Conservation (phyloP, 495 filamentous ascomycete species). For the Penicillium turbatum region DNA sequence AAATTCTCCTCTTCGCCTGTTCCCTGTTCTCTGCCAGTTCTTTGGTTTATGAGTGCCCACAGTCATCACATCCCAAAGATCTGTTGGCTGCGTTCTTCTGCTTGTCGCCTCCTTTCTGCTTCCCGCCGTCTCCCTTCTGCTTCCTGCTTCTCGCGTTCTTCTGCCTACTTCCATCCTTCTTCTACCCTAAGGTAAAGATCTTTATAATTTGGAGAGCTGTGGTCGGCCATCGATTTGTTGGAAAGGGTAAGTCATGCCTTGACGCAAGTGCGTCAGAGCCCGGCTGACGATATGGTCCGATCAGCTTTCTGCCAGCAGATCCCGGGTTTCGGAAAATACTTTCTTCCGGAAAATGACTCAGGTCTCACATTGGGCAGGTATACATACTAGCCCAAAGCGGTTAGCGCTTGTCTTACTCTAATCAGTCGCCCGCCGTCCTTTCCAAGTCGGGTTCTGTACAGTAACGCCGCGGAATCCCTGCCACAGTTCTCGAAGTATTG, state of each 20-base stretch:
- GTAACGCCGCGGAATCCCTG: neutral
- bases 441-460: neutral
- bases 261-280: neutral
- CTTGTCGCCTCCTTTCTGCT: constrained; percentile 5
- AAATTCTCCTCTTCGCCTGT: too few relatives aligned
- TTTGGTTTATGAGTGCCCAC: too few relatives aligned
- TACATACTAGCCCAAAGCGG: neutral
- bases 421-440: neutral
- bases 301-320: neutral
- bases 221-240: constrained; percentile 1
- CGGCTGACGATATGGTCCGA: neutral
- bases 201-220: constrained; percentile 8
- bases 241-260: neutral
- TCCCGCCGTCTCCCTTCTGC: neutral
- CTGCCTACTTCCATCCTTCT: constrained; percentile 1
- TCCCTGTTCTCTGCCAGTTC: too few relatives aligned
- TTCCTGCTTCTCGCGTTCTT: constrained; percentile 2
- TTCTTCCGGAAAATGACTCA: neutral
- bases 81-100: constrained; percentile 13
- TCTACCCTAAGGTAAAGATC: neutral
- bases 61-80: too few relatives aligned
- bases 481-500: neutral
- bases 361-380: neutral
- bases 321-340: neutral
- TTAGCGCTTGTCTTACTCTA: neutral